Percentiles rank a stretch among this genome's conserved stretches.
These are phyloP conservation scores for Phytopythium aichiense DNA, from an alignment of 352 stramenopile genomes.

Conservation along the genomic window DNA sequence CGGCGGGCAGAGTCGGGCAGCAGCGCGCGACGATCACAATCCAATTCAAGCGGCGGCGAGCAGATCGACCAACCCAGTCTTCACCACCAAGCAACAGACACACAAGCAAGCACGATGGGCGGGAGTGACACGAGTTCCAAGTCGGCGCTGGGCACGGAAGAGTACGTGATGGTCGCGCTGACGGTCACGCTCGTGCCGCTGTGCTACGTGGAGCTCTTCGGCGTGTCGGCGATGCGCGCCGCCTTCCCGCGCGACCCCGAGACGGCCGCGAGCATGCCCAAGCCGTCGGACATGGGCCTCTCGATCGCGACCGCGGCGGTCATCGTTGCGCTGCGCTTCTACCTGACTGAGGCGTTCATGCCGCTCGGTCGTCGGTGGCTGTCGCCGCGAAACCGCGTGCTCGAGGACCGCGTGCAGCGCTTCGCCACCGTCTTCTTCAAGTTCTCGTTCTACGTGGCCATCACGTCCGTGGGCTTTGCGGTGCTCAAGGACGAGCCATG, in stretches of 20 bases:
- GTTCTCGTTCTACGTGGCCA: conserved; percentile 28
- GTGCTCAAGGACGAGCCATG: conserved; percentile 49
- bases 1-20: not conserved
- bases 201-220: conserved; percentile 26
- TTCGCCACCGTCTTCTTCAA: conserved; percentile 38
- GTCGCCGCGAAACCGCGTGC: conserved; percentile 19
- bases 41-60: not conserved
- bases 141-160: conserved; percentile 25
- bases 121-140: conserved; percentile 21
- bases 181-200: conserved; percentile 24
- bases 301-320: conserved; percentile 20
- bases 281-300: conserved; percentile 21
- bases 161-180: conserved; percentile 28
- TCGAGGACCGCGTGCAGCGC: conserved; percentile 27
- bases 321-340: conserved; percentile 27
- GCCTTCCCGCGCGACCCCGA: conserved; percentile 23
- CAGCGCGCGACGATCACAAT: not conserved
- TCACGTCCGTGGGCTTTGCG: conserved; percentile 29
- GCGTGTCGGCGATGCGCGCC: conserved; percentile 28
- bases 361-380: conserved; percentile 21
- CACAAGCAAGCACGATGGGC: conserved; percentile 12
- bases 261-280: conserved; percentile 18
- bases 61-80: not conserved
- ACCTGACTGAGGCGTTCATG: conserved; percentile 18
- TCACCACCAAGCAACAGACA: not conserved